Evolutionary conservation across 2,329 filamentous ascomycete species (phyloP).

Genomic region (Penicillium sp.): DNA sequence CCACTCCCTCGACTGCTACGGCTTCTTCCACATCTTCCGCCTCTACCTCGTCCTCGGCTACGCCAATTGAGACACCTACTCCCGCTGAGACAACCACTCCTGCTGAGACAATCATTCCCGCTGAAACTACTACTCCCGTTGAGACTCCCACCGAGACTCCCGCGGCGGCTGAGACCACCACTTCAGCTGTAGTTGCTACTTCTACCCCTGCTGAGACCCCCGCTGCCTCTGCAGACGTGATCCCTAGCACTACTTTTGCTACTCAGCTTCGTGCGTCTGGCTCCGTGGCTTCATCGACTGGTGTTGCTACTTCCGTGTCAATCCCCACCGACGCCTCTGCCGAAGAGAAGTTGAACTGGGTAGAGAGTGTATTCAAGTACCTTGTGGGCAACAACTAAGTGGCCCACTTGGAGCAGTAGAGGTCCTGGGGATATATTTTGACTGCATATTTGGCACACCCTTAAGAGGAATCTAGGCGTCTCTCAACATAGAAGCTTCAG

Average conservation of each 20-base stretch:
- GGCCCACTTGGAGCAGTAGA: no score
- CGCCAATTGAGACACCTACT: background rate
- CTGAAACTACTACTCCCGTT: background rate
- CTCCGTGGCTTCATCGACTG: constrained; percentile 1
- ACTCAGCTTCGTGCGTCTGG: constrained; percentile 16
- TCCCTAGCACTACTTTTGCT: constrained; percentile 15
- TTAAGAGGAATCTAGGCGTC: background rate
- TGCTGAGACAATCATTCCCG: background rate
- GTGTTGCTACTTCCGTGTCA: constrained; percentile 3
- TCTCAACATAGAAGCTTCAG: background rate
- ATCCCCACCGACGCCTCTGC: constrained; percentile 17
- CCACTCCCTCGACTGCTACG: background rate
- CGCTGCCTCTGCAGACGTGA: background rate
- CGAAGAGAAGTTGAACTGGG: constrained; percentile 12
- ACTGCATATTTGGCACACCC: background rate
- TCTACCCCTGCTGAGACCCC: background rate
- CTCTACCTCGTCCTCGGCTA: background rate
- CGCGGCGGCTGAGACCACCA: background rate
- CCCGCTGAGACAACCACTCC: background rate
- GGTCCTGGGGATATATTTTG: no score
- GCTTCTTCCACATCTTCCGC: constrained; percentile 1
- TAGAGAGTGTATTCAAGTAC: constrained; percentile 16
- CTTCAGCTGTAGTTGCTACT: background rate
- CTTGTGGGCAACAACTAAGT: constrained; percentile 12
- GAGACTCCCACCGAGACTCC: background rate